A percentile compares a stretch with the other conserved stretches of the same genome.
Evolutionary conservation across 169 alveolate genomes (phyloP).

Genomic region (Plasmodium ovale): DNA sequence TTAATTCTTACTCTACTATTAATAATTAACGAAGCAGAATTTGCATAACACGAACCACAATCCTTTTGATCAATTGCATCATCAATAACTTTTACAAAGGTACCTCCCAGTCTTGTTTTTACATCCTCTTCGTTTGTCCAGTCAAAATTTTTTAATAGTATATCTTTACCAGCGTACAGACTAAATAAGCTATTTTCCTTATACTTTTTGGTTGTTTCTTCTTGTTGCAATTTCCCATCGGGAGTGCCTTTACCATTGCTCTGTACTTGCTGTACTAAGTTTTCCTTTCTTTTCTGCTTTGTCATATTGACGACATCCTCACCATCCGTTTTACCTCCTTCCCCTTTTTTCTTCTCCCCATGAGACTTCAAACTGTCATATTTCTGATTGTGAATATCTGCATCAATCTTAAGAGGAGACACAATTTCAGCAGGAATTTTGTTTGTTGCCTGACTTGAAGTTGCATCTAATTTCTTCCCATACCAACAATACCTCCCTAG

Average conservation of each 20-base stretch:
- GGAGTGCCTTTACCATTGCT: too few species aligned
- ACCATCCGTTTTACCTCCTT: not conserved
- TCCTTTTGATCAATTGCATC: slow-evolving; percentile 60
- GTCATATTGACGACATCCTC: not conserved
- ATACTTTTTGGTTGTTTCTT: slow-evolving; percentile 10
- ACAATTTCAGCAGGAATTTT: slow-evolving; percentile 28
- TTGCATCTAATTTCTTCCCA: slow-evolving; percentile 27
- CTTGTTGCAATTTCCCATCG: too few species aligned
- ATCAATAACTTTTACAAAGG: slow-evolving; percentile 35
- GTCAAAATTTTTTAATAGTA: slow-evolving; percentile 39
- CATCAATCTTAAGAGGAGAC: slow-evolving; percentile 34
- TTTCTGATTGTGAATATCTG: slow-evolving; percentile 10
- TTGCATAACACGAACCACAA: slow-evolving; percentile 75
- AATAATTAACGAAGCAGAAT: slow-evolving; percentile 52
- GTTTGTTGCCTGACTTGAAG: slow-evolving; percentile 41
- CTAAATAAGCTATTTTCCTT: slow-evolving; percentile 47
- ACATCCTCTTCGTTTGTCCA: slow-evolving; percentile 70
- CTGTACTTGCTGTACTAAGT: not conserved
- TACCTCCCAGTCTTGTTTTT: slow-evolving; percentile 38
- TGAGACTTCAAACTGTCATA: slow-evolving; percentile 4
- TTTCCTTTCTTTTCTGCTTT: not conserved
- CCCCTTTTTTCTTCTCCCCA: not conserved
- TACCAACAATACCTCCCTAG: slow-evolving; percentile 59
- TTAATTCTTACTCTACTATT: slow-evolving; percentile 71
- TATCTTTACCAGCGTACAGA: slow-evolving; percentile 15